Conservation (phyloP, 306 rosid species). For the Malus fusca region DNA sequence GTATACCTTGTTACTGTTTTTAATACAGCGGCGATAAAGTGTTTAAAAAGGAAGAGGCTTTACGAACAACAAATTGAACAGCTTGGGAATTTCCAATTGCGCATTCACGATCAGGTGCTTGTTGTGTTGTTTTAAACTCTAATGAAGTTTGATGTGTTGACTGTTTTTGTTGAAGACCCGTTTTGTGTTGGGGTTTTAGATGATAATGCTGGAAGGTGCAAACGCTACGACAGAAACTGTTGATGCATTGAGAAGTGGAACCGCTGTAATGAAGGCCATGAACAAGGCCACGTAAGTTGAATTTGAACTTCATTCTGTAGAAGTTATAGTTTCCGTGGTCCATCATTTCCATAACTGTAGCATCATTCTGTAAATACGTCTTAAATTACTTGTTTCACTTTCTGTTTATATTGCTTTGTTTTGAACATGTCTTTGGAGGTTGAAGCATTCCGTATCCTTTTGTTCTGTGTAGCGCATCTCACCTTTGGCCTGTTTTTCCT, state of each 20-base stretch:
- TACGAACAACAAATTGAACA: constrained; percentile 95
- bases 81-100: constrained; percentile 97
- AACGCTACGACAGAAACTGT: constrained; percentile 98
- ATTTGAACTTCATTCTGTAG: not conserved
- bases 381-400: not conserved
- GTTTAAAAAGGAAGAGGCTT: constrained; percentile 89
- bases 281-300: constrained; percentile 81
- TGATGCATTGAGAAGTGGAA: constrained; percentile 90
- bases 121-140: not conserved
- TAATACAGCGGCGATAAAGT: constrained; percentile 88
- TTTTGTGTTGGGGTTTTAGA: constrained; percentile 27
- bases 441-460: not conserved
- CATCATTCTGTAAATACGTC: not conserved
- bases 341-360: not conserved
- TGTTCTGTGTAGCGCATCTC: not conserved
- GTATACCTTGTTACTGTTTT: not conserved
- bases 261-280: constrained; percentile 98
- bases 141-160: not conserved
- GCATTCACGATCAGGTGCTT: constrained; percentile 90
- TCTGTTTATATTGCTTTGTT: not conserved
- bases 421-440: not conserved
- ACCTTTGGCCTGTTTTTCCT: not conserved
- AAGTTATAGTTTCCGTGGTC: not conserved
- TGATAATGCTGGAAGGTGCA: constrained; percentile 97
- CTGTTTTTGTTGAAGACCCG: not conserved